Evolutionary conservation across 306 rosid genomes (phyloP).

Genomic region (Quercus robur): DNA sequence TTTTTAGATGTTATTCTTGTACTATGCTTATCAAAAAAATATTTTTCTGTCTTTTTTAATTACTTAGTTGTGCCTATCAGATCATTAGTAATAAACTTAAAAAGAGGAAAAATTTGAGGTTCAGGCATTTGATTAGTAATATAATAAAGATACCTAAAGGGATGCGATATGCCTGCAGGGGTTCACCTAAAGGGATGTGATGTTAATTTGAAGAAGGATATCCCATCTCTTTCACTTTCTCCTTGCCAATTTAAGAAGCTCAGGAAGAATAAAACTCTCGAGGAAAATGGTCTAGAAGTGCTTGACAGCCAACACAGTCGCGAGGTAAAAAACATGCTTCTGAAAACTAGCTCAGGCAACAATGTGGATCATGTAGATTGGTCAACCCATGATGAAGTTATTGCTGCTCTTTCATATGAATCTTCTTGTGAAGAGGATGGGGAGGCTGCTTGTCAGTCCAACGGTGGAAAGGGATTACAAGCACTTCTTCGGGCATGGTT

Average conservation of each 20-base stretch:
- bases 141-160: too few species aligned
- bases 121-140: too few species aligned
- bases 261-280: conserved; percentile 41
- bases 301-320: conserved; percentile 32
- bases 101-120: not conserved
- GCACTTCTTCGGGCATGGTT: conserved; percentile 67
- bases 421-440: conserved; percentile 42
- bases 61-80: not conserved
- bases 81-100: not conserved
- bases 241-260: conserved; percentile 67
- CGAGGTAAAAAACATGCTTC: conserved; percentile 40
- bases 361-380: conserved; percentile 50
- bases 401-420: conserved; percentile 49
- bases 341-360: conserved; percentile 39
- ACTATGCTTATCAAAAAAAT: too few species aligned
- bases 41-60: not conserved
- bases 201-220: conserved; percentile 40
- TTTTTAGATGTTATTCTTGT: too few species aligned
- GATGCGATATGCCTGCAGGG: conserved; percentile 49
- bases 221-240: conserved; percentile 57
- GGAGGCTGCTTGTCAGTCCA: conserved; percentile 40
- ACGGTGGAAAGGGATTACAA: conserved; percentile 46
- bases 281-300: conserved; percentile 57
- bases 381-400: conserved; percentile 53
- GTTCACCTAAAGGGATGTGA: conserved; percentile 63